Conservation (phyloP, 225 moss, liverwort and hornwort genomes). For the Asterella californica region DNA sequence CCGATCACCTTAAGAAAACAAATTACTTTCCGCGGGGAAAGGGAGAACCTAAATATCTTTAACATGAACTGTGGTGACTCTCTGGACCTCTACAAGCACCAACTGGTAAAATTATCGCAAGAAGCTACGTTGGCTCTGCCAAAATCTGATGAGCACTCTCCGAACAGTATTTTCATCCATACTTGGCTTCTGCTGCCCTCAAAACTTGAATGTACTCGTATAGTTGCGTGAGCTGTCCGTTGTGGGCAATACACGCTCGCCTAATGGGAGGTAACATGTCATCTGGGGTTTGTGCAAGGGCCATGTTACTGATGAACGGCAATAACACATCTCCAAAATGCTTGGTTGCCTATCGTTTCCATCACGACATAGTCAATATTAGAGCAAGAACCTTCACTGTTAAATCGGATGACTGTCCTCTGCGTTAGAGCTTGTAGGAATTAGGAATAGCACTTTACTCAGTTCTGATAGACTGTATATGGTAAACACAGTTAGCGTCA, state of each 20-base stretch:
- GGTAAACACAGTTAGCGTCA: not conserved
- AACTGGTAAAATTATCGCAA: not conserved
- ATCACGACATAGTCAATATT: not conserved
- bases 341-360: constrained; percentile 61
- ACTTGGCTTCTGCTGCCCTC: constrained; percentile 37
- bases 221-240: constrained; percentile 65
- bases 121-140: not conserved
- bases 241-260: constrained; percentile 79
- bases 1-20: not conserved
- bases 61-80: not conserved
- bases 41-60: not conserved
- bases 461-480: not conserved
- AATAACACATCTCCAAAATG: constrained; percentile 88
- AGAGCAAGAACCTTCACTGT: not conserved
- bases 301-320: constrained; percentile 67
- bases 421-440: not conserved
- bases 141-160: no score
- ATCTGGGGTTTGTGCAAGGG: constrained; percentile 54
- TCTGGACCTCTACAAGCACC: not conserved
- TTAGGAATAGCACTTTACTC: not conserved
- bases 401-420: not conserved
- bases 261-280: constrained; percentile 59
- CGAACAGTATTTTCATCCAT: constrained; percentile 4
- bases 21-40: not conserved
- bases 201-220: constrained; percentile 70